These are phyloP conservation scores for Jimgerdemannia flammicorona DNA, from an alignment of 192 early-diverging fungal species.

Conservation along the genomic window DNA sequence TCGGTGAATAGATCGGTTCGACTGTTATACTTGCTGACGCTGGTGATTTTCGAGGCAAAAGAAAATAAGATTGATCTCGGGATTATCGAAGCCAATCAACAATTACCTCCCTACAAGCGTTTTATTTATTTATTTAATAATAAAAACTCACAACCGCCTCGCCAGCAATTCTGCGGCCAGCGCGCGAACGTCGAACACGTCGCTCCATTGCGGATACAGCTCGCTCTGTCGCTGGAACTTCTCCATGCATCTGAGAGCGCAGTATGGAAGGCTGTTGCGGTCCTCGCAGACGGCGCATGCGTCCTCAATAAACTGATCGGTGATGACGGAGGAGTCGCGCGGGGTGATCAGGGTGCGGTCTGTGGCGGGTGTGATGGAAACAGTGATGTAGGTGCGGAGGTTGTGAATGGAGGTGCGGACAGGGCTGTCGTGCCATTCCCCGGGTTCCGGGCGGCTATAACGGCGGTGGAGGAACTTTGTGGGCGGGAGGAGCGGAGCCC, in stretches of 20 bases:
- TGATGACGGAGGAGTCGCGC: not conserved
- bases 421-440: not conserved
- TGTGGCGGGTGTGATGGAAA: not conserved
- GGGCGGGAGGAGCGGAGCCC: not conserved
- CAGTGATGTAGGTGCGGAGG: not conserved
- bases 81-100: too few relatives aligned
- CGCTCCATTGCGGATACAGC: constrained; percentile 9
- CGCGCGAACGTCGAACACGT: constrained; percentile 8
- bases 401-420: not conserved
- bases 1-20: too few relatives aligned
- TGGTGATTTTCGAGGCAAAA: too few relatives aligned
- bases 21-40: too few relatives aligned
- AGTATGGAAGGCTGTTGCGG: constrained; percentile 1
- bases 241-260: constrained; percentile 10
- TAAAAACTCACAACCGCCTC: constrained; percentile 5
- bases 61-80: too few relatives aligned
- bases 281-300: constrained; percentile 3
- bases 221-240: constrained; percentile 6
- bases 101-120: too few relatives aligned
- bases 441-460: not conserved
- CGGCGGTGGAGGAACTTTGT: not conserved
- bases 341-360: not conserved
- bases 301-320: not conserved
- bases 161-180: constrained; percentile 2
- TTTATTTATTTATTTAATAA: too few relatives aligned